These are phyloP conservation scores for Solanum aculeatissimum DNA, from an alignment of 305 asterid species.

Conservation along the genomic window DNA sequence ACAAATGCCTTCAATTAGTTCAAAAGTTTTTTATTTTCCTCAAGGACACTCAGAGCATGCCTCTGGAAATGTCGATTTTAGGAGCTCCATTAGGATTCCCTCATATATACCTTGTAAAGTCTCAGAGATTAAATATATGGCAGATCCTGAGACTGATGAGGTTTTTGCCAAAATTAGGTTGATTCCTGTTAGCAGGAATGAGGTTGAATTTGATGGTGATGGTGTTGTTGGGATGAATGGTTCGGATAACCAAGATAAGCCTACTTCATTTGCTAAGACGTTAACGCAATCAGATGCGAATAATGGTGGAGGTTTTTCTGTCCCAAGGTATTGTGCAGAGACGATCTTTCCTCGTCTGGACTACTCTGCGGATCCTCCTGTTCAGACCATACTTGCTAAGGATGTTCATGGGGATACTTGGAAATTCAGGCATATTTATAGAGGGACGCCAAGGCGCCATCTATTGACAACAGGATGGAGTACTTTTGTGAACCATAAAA, in stretches of 20 bases:
- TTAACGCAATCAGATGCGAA: slow-evolving; percentile 84
- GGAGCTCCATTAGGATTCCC: slow-evolving; percentile 31
- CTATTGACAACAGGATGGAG: slow-evolving; percentile 93
- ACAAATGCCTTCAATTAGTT: not conserved
- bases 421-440: slow-evolving; percentile 76
- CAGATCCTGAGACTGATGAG: slow-evolving; percentile 77
- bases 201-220: slow-evolving; percentile 23
- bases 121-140: slow-evolving; percentile 44
- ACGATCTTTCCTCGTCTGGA: slow-evolving; percentile 79
- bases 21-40: slow-evolving; percentile 4
- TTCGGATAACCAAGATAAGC: slow-evolving; percentile 47
- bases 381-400: slow-evolving; percentile 72
- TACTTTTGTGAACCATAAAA: slow-evolving; percentile 80
- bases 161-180: slow-evolving; percentile 49
- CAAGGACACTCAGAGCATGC: slow-evolving; percentile 49
- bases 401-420: slow-evolving; percentile 86
- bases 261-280: slow-evolving; percentile 70
- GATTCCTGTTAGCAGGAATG: slow-evolving; percentile 28
- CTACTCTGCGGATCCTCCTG: slow-evolving; percentile 72
- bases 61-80: slow-evolving; percentile 37
- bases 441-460: slow-evolving; percentile 92
- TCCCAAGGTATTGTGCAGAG: slow-evolving; percentile 90
- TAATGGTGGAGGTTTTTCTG: slow-evolving; percentile 92
- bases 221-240: slow-evolving; percentile 15
- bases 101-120: slow-evolving; percentile 46